phyloP scores from a whole-genome alignment of 306 rosid species.

The Rubus idaeus region DNA sequence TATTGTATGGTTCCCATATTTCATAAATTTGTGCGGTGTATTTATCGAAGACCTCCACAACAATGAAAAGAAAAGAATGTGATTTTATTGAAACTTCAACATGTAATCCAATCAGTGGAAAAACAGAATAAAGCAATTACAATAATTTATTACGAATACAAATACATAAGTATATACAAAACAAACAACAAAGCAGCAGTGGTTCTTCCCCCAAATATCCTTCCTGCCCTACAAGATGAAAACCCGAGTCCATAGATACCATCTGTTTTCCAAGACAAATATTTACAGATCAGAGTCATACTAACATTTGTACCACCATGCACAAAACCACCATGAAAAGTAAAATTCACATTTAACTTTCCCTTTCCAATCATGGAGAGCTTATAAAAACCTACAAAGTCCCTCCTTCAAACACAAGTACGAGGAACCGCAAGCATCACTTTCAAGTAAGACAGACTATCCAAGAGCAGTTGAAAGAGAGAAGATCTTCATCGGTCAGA shows the following conservation, averaged over 20 bases:
- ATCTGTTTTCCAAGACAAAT: conserved; percentile 42
- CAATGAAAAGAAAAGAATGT: neutral
- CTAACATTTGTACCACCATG: conserved; percentile 49
- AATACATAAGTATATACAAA: conserved; percentile 34
- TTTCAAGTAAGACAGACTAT: conserved; percentile 29
- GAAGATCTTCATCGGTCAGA: conserved; percentile 49
- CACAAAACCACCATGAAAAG: conserved; percentile 47
- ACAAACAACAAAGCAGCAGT: conserved; percentile 39
- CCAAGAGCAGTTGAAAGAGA: conserved; percentile 35
- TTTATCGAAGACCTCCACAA: neutral
- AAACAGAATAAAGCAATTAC: conserved; percentile 22
- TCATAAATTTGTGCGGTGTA: neutral
- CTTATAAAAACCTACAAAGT: conserved; percentile 35
- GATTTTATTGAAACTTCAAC: conserved; percentile 11
- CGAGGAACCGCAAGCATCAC: conserved; percentile 32
- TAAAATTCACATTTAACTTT: conserved; percentile 32
- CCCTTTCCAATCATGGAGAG: conserved; percentile 40
- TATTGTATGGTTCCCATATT: too few relatives aligned
- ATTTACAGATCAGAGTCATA: conserved; percentile 52
- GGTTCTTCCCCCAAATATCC: conserved; percentile 29
- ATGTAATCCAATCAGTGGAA: conserved; percentile 17
- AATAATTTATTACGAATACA: conserved; percentile 37
- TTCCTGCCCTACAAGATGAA: conserved; percentile 39
- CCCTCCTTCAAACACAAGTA: conserved; percentile 36
- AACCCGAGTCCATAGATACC: conserved; percentile 30